Percentiles rank a stretch among this genome's conserved stretches.
phyloP scores from a whole-genome alignment of 257 asterid genomes.

The Dorcoceras hygrometricum region DNA sequence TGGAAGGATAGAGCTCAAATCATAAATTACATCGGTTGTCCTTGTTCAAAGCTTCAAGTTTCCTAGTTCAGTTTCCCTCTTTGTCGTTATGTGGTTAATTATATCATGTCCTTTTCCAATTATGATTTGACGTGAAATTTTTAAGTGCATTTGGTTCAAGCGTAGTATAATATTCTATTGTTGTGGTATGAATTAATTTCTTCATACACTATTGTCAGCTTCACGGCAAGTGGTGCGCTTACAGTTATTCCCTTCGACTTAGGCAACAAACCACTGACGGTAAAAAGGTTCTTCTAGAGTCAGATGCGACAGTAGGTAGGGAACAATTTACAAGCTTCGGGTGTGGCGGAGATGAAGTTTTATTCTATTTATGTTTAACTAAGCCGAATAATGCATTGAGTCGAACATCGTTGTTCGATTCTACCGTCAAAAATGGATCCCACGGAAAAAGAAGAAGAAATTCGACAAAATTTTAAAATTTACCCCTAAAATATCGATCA shows the following conservation, averaged over 20 bases:
- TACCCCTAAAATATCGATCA: not conserved
- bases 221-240: not conserved
- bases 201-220: not conserved
- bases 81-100: not conserved
- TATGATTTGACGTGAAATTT: not conserved
- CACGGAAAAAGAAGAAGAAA: not conserved
- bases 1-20: constrained; percentile 24
- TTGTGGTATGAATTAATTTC: not conserved
- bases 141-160: not conserved
- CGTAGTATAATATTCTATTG: no score
- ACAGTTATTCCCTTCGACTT: not conserved
- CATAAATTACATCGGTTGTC: not conserved
- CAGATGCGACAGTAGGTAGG: no score
- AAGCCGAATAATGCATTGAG: no score
- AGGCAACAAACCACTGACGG: not conserved
- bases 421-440: not conserved
- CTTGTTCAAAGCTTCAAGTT: not conserved
- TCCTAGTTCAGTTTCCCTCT: not conserved
- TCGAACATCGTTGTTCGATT: not conserved
- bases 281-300: no score
- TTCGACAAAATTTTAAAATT: not conserved
- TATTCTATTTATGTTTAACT: no score
- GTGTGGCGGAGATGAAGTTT: no score
- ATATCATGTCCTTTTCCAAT: constrained; percentile 14
- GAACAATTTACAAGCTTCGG: no score